Conservation (phyloP, 78 protist genomes). For the Dictyostelium firmibasis region DNA sequence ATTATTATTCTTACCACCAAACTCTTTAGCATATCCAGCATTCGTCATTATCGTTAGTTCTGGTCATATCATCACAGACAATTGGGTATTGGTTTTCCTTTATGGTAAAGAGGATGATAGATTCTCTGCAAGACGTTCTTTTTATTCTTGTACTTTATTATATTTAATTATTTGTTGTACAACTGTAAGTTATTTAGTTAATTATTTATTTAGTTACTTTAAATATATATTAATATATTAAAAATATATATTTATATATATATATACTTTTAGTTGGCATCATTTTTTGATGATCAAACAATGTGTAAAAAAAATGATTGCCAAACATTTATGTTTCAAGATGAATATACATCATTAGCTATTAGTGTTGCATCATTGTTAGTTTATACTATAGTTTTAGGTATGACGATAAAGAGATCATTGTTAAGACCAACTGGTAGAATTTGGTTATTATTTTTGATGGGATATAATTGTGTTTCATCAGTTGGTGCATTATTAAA, state of each 20-base stretch:
- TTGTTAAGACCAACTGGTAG: conserved; percentile 46
- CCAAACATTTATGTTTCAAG: conserved; percentile 34
- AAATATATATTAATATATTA: not conserved
- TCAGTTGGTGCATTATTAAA: not conserved
- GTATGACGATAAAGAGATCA: not conserved
- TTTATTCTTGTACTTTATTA: conserved; percentile 22
- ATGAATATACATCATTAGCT: conserved; percentile 19
- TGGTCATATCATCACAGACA: conserved; percentile 52
- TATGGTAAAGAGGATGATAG: conserved; percentile 66
- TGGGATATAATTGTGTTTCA: not conserved
- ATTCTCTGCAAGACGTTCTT: conserved; percentile 61
- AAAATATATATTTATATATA: not conserved
- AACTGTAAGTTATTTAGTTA: not conserved
- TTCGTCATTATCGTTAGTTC: conserved; percentile 5
- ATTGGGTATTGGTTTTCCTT: conserved; percentile 51
- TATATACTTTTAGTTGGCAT: conserved; percentile 19
- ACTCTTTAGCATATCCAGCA: conserved; percentile 36
- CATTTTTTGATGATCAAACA: conserved; percentile 20
- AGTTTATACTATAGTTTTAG: conserved; percentile 4
- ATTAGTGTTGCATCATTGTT: not conserved
- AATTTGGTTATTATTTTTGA: conserved; percentile 37
- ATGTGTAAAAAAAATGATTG: not conserved
- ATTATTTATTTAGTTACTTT: no score
- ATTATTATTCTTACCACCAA: conserved; percentile 50
- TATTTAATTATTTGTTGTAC: conserved; percentile 33